Conservation (phyloP, 2,329 filamentous ascomycete species). For the Trichothecium roseum region DNA sequence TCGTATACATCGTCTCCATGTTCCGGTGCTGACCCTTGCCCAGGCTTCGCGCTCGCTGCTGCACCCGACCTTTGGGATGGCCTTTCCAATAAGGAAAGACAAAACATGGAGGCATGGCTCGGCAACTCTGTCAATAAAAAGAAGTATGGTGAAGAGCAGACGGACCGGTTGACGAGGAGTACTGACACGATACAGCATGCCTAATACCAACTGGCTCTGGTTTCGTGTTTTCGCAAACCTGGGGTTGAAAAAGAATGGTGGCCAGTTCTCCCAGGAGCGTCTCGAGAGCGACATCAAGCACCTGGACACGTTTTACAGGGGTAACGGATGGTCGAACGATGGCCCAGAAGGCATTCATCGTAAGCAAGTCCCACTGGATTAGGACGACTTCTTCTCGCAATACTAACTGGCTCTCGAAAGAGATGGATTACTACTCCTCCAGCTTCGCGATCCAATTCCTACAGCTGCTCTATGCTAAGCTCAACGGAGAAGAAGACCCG, state of each 20-base stretch:
- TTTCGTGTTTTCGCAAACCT: conserved; percentile 79
- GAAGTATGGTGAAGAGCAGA: conserved; percentile 32
- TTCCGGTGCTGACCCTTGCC: background rate
- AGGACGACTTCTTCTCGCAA: too few species aligned
- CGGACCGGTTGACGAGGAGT: background rate
- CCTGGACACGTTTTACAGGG: conserved; percentile 72
- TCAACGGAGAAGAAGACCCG: conserved; percentile 57
- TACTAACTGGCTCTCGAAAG: too few species aligned
- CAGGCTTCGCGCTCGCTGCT: conserved; percentile 60
- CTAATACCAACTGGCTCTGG: conserved; percentile 63
- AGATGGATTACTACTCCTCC: conserved; percentile 80
- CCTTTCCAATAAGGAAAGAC: conserved; percentile 49
- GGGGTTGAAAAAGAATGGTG: conserved; percentile 64
- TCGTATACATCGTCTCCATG: background rate
- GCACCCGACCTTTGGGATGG: conserved; percentile 57
- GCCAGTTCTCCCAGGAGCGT: conserved; percentile 56
- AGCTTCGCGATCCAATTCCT: conserved; percentile 75
- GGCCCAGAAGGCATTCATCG: conserved; percentile 67
- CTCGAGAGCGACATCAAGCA: conserved; percentile 69
- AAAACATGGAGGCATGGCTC: conserved; percentile 61
- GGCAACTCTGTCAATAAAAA: conserved; percentile 69
- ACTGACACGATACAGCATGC: conserved; percentile 44
- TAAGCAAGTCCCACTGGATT: too few species aligned
- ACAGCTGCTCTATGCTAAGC: conserved; percentile 65
- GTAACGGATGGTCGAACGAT: conserved; percentile 74